Percentiles rank a stretch among this genome's conserved stretches.
Evolutionary conservation across 352 stramenopile genomes (phyloP).

Genomic region (Phytopythium oedochilum): DNA sequence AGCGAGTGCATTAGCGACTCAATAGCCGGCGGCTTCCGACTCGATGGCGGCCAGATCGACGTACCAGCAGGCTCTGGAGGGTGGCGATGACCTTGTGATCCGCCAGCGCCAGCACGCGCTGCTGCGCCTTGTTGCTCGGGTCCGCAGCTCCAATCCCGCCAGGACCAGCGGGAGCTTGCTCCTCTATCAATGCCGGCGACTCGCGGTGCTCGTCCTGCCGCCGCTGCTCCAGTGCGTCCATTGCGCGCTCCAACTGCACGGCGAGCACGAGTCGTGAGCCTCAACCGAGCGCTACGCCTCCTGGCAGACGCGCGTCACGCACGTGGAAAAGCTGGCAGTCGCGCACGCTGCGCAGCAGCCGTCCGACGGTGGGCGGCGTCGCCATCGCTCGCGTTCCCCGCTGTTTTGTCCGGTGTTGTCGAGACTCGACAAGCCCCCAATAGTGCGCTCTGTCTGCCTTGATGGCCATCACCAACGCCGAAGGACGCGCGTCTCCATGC

Average conservation of each 20-base stretch:
- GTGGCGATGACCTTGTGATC: slow-evolving; percentile 67
- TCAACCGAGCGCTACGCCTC: background rate
- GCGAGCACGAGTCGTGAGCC: background rate
- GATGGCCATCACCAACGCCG: background rate
- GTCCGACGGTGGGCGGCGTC: slow-evolving; percentile 16
- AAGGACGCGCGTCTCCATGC: background rate
- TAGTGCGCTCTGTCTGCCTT: background rate
- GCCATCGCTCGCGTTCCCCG: slow-evolving; percentile 5
- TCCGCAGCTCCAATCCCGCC: background rate
- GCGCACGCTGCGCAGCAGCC: slow-evolving; percentile 30
- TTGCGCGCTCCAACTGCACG: slow-evolving; percentile 35
- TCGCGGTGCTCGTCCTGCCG: background rate
- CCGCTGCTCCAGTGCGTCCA: slow-evolving; percentile 12
- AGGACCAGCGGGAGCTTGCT: background rate
- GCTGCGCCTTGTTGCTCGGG: background rate
- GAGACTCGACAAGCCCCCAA: background rate
- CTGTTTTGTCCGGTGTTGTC: background rate
- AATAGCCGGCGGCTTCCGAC: background rate
- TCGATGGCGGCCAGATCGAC: background rate
- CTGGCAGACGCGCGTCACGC: no score
- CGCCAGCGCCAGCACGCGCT: slow-evolving; percentile 27
- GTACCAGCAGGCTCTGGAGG: slow-evolving; percentile 33
- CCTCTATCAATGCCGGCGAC: background rate
- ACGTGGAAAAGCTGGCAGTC: slow-evolving; percentile 46
- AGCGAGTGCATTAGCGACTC: background rate